phyloP scores from a whole-genome alignment of 2,329 filamentous ascomycete species.

The Alternaria triticina region DNA sequence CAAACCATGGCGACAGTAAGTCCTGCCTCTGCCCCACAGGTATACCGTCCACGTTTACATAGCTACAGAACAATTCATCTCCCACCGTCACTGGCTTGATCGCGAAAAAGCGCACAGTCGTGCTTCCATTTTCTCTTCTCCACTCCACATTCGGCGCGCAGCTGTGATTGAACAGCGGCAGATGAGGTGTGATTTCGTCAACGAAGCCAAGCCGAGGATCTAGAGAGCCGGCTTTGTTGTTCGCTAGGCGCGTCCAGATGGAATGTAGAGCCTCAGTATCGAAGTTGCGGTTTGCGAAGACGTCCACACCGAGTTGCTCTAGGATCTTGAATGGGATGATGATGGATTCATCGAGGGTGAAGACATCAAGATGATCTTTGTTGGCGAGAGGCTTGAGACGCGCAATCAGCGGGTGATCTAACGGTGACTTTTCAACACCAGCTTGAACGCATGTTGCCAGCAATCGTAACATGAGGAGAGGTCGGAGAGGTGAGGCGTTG shows the following conservation, averaged over 20 bases:
- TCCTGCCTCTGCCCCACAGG: constrained; percentile 5
- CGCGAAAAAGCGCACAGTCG: constrained; percentile 18
- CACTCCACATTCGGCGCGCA: constrained; percentile 38
- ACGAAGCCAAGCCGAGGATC: constrained; percentile 32
- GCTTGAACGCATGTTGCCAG: constrained; percentile 34
- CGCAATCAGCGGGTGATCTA: constrained; percentile 34
- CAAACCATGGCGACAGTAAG: constrained; percentile 24
- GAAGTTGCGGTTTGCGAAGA: constrained; percentile 21
- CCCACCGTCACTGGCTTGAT: background rate
- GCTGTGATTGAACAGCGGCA: constrained; percentile 45
- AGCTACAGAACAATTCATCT: constrained; percentile 24
- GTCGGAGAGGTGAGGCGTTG: constrained; percentile 29
- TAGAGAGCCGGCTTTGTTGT: constrained; percentile 41
- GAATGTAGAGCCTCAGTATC: constrained; percentile 42
- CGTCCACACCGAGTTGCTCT: constrained; percentile 33
- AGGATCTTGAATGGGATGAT: constrained; percentile 35
- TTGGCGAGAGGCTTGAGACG: constrained; percentile 38
- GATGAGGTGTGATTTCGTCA: constrained; percentile 33
- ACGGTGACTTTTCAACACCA: constrained; percentile 21
- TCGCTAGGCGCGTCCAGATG: constrained; percentile 40
- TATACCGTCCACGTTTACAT: constrained; percentile 10
- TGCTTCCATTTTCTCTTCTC: constrained; percentile 14
- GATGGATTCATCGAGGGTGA: constrained; percentile 38
- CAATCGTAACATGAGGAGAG: constrained; percentile 36
- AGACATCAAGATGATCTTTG: constrained; percentile 34